Percentiles rank a stretch among this genome's conserved stretches.
Evolutionary conservation across 768 basidiomycete species (phyloP).

Genomic region (Mycena belliarum): DNA sequence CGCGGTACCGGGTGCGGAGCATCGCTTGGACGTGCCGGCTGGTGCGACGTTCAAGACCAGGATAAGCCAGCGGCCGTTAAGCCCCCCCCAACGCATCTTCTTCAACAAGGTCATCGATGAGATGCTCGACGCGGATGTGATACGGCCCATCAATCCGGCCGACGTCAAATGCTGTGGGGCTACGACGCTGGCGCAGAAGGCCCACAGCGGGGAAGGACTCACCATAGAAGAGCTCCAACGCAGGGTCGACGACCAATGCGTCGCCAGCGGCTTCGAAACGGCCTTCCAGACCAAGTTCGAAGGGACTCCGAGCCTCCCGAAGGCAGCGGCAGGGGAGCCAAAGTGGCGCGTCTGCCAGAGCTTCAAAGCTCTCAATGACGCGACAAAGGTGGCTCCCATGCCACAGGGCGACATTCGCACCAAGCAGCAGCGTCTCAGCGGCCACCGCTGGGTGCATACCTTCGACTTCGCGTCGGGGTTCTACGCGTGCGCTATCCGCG

Average conservation of each 20-base stretch:
- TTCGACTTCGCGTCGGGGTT: constrained; percentile 43
- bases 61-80: constrained; percentile 24
- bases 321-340: neutral
- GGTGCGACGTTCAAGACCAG: constrained; percentile 9
- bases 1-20: neutral
- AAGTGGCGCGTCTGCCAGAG: constrained; percentile 45
- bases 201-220: constrained; percentile 6
- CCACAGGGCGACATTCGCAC: constrained; percentile 38
- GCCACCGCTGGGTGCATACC: constrained; percentile 34
- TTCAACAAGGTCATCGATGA: constrained; percentile 25
- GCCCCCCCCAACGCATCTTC: constrained; percentile 23
- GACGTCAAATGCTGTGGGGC: constrained; percentile 19
- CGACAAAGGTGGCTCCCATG: constrained; percentile 31
- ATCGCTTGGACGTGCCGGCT: neutral
- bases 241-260: constrained; percentile 18
- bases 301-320: constrained; percentile 21
- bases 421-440: constrained; percentile 38
- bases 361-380: constrained; percentile 36
- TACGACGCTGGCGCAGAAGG: constrained; percentile 21
- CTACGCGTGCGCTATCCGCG: constrained; percentile 26
- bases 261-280: neutral
- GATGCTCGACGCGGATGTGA: constrained; percentile 22
- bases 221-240: constrained; percentile 11
- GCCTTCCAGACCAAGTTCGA: constrained; percentile 1
- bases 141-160: neutral